Conservation (phyloP, 1,284 basidiomycete genomes). For the Tilletiaria anomala region DNA sequence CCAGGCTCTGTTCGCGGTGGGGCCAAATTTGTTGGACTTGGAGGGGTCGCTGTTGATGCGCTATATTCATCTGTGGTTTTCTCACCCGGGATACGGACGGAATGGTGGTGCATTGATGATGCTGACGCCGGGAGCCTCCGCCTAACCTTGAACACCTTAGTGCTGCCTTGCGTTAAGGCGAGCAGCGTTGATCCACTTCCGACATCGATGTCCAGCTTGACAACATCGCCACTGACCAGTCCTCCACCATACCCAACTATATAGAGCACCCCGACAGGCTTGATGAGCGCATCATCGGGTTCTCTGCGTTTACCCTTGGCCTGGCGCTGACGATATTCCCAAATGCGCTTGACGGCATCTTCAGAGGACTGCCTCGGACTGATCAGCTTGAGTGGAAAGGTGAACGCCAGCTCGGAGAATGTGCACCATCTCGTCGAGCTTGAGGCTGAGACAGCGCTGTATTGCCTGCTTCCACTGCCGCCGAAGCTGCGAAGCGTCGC, state of each 20-base stretch:
- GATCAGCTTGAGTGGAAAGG: conserved; percentile 81
- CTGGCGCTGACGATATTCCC: neutral
- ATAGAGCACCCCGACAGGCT: conserved; percentile 57
- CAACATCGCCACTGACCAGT: conserved; percentile 69
- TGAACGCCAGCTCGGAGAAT: conserved; percentile 62
- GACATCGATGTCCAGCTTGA: conserved; percentile 55
- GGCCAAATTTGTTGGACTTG: neutral
- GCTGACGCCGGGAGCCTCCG: neutral
- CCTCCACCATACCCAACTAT: conserved; percentile 83
- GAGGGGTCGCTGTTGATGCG: neutral
- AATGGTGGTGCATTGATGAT: too few species aligned
- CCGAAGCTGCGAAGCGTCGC: too few species aligned
- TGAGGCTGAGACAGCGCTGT: too few species aligned
- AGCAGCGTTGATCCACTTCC: conserved; percentile 50
- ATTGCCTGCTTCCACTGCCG: too few species aligned
- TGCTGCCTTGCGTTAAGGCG: conserved; percentile 62
- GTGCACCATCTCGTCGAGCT: too few species aligned
- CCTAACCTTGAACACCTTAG: conserved; percentile 32
- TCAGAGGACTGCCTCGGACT: conserved; percentile 48
- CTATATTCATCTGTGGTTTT: neutral
- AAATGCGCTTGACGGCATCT: conserved; percentile 35
- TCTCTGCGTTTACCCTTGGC: neutral
- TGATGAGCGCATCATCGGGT: conserved; percentile 13
- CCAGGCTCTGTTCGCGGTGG: neutral
- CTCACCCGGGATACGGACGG: too few species aligned